These are phyloP conservation scores for Saccharum hybrid DNA, from an alignment of 202 grass and related monocot genomes.

Conservation along the genomic window DNA sequence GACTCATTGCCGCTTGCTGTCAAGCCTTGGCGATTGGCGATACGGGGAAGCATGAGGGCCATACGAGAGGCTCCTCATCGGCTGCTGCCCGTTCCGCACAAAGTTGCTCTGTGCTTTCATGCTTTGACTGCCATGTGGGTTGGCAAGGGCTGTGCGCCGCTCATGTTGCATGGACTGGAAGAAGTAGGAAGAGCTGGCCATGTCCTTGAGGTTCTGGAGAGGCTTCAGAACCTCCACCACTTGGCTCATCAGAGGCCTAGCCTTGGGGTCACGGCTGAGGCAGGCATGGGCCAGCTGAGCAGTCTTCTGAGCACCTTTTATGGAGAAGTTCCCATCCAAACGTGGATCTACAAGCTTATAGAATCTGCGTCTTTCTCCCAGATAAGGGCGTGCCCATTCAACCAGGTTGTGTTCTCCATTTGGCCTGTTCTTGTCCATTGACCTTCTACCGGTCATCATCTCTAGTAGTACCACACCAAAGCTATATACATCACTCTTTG, in stretches of 20 bases:
- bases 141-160: constrained; percentile 53
- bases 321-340: constrained; percentile 89
- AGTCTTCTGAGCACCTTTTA: constrained; percentile 84
- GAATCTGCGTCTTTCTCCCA: constrained; percentile 79
- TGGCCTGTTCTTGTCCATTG: constrained; percentile 96
- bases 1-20: constrained; percentile 54
- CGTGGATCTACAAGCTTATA: constrained; percentile 86
- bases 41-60: constrained; percentile 72
- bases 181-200: constrained; percentile 78
- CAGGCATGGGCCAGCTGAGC: constrained; percentile 89
- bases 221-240: constrained; percentile 90
- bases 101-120: constrained; percentile 68
- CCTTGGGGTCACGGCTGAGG: constrained; percentile 87
- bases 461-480: constrained; percentile 94
- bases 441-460: constrained; percentile 94
- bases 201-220: constrained; percentile 85
- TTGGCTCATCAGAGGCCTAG: constrained; percentile 88
- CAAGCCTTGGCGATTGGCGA: constrained; percentile 68
- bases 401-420: constrained; percentile 94
- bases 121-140: constrained; percentile 58
- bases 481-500: constrained; percentile 95
- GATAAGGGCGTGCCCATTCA: constrained; percentile 87
- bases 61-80: constrained; percentile 74
- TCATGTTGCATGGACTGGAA: constrained; percentile 91
- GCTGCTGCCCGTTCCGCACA: constrained; percentile 60